phyloP scores from a whole-genome alignment of 441 rosid genomes.

The Pelargonium cotyledonis region DNA sequence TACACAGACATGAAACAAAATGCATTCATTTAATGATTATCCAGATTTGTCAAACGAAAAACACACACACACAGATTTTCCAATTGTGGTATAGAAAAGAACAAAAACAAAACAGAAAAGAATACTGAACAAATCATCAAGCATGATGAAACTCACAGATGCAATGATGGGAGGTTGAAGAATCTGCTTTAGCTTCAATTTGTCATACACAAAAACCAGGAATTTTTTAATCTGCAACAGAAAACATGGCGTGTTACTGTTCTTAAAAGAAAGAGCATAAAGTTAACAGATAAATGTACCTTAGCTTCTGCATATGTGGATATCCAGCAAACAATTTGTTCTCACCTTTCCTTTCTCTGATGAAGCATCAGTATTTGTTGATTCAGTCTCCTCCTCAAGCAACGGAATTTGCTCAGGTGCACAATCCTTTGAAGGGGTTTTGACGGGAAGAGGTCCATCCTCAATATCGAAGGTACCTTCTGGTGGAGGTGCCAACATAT shows the following conservation, averaged over 20 bases:
- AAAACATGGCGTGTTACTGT: conserved; percentile 14
- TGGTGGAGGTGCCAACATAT: conserved; percentile 90
- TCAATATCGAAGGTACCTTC: conserved; percentile 78
- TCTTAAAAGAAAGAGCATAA: too few relatives aligned
- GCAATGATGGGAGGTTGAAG: conserved; percentile 92
- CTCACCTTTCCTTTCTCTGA: conserved; percentile 49
- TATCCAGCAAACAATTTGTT: conserved; percentile 9
- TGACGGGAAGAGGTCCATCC: conserved; percentile 43
- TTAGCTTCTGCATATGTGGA: too few relatives aligned
- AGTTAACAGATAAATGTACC: too few relatives aligned
- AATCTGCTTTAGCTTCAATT: conserved; percentile 88
- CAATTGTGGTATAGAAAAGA: not conserved
- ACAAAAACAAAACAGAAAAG: not conserved
- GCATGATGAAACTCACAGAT: conserved; percentile 49
- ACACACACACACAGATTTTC: not conserved
- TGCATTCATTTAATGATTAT: too few relatives aligned
- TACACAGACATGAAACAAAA: conserved; percentile 6
- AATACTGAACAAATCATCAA: not conserved
- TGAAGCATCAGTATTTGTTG: conserved; percentile 28
- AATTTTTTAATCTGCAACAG: conserved; percentile 48
- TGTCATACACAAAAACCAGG: conserved; percentile 49
- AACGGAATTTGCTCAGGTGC: conserved; percentile 60
- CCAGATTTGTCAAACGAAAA: not conserved
- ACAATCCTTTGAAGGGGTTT: conserved; percentile 39
- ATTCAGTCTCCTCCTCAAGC: conserved; percentile 39